A percentile compares a stretch with the other conserved stretches of the same genome.
phyloP scores from a whole-genome alignment of 345 rosid species.

The Kandelia obovata region DNA sequence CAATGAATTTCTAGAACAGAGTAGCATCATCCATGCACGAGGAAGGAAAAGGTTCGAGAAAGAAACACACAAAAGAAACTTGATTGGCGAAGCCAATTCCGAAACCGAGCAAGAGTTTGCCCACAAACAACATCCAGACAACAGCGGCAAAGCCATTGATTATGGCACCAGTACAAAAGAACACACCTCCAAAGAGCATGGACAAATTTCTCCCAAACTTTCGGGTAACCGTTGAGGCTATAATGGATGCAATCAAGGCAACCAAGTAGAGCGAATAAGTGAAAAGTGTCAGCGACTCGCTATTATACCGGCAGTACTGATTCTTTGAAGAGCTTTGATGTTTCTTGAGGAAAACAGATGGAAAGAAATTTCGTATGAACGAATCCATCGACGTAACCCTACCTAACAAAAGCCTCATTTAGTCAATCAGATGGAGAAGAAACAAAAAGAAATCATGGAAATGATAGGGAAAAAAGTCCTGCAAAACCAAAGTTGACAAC shows the following conservation, averaged over 20 bases:
- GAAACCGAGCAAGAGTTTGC: slow-evolving; percentile 85
- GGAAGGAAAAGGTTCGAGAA: neutral
- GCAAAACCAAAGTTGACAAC: too few species aligned
- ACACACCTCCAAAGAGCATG: slow-evolving; percentile 85
- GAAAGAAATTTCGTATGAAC: slow-evolving; percentile 68
- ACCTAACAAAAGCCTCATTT: slow-evolving; percentile 36
- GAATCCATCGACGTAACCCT: slow-evolving; percentile 87
- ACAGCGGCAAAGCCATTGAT: slow-evolving; percentile 71
- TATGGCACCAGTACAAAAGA: slow-evolving; percentile 79
- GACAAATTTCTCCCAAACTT: slow-evolving; percentile 70
- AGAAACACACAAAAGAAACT: slow-evolving; percentile 34
- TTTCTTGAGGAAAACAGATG: slow-evolving; percentile 56
- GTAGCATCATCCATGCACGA: neutral
- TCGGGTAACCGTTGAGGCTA: slow-evolving; percentile 75
- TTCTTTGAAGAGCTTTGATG: slow-evolving; percentile 36
- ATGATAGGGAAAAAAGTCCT: too few species aligned
- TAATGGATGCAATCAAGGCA: slow-evolving; percentile 70
- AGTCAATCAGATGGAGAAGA: neutral
- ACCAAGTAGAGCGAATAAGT: slow-evolving; percentile 91
- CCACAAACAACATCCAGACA: slow-evolving; percentile 89
- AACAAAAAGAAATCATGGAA: neutral
- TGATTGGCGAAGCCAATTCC: slow-evolving; percentile 98
- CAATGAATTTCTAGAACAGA: neutral
- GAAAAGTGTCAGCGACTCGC: slow-evolving; percentile 68
- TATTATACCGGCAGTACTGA: slow-evolving; percentile 80